Evolutionary conservation across 176 grass and related monocot species (phyloP).

Genomic region (Aegilops bicornis): DNA sequence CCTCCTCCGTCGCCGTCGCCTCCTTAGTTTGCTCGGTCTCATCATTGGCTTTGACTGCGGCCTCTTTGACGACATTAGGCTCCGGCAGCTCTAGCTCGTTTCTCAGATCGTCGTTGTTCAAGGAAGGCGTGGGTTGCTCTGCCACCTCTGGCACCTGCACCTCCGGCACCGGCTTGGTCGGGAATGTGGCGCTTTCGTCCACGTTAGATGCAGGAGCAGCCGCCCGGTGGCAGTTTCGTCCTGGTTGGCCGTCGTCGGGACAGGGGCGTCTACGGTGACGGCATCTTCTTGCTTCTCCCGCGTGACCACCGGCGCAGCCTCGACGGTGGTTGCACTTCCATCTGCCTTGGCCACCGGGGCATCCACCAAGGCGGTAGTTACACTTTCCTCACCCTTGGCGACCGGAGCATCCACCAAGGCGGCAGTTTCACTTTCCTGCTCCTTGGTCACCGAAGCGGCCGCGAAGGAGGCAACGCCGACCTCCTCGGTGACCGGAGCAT

Average conservation of each 20-base stretch:
- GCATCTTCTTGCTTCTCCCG: not conserved
- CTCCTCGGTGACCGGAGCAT: not conserved
- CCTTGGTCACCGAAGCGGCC: not conserved
- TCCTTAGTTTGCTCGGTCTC: conserved; percentile 1
- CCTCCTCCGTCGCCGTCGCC: not conserved
- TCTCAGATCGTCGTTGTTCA: conserved; percentile 23
- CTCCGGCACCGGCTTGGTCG: not conserved
- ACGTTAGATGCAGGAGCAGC: not conserved
- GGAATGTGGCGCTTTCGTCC: not conserved
- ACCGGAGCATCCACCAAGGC: not conserved
- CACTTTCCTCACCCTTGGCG: not conserved
- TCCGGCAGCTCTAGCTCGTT: conserved; percentile 6
- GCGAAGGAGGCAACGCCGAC: no score
- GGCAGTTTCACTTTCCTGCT: not conserved
- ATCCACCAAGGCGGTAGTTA: not conserved
- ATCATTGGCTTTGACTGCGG: not conserved
- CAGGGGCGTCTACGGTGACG: not conserved
- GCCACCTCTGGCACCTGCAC: not conserved
- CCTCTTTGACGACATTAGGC: not conserved
- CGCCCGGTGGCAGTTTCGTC: not conserved
- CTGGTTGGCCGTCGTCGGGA: not conserved
- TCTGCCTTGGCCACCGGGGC: not conserved
- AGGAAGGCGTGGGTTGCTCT: conserved; percentile 21
- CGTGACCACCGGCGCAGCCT: not conserved
- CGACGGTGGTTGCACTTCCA: not conserved